A percentile compares a stretch with the other conserved stretches of the same genome.
phyloP scores from a whole-genome alignment of 306 rosid species.

The Arachis stenosperma region DNA sequence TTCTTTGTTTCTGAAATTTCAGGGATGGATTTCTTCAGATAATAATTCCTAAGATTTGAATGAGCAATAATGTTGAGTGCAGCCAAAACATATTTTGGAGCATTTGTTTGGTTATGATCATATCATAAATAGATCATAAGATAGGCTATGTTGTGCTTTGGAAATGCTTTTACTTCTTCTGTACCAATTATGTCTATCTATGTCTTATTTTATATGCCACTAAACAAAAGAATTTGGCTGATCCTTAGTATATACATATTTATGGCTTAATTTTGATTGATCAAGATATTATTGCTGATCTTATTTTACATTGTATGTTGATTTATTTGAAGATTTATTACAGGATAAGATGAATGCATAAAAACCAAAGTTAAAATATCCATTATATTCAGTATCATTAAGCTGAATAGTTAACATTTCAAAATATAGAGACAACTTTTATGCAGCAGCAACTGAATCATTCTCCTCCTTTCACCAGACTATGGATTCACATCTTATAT shows the following conservation, averaged over 20 bases:
- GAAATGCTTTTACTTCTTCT: not conserved
- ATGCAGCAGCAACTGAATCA: not conserved
- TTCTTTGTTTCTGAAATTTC: constrained; percentile 34
- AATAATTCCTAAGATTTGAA: constrained; percentile 65
- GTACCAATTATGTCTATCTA: not conserved
- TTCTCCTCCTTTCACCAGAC: not conserved
- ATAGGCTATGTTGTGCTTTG: constrained; percentile 8
- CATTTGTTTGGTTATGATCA: not conserved
- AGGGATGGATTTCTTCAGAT: constrained; percentile 84
- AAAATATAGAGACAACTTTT: not conserved
- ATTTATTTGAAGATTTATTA: no score
- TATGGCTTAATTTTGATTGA: no score
- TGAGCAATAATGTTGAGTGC: constrained; percentile 11
- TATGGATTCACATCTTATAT: not conserved
- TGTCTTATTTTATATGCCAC: not conserved
- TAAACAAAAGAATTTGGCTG: not conserved
- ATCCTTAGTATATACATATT: not conserved
- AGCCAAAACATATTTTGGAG: not conserved
- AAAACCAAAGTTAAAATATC: not conserved
- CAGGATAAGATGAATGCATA: not conserved
- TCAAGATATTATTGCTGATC: no score
- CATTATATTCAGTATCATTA: not conserved
- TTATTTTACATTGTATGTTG: no score
- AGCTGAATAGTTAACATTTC: not conserved
- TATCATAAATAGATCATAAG: constrained; percentile 7